A percentile compares a stretch with the other conserved stretches of the same genome.
phyloP scores from a whole-genome alignment of 768 basidiomycete genomes.

The Mycena vitilis region DNA sequence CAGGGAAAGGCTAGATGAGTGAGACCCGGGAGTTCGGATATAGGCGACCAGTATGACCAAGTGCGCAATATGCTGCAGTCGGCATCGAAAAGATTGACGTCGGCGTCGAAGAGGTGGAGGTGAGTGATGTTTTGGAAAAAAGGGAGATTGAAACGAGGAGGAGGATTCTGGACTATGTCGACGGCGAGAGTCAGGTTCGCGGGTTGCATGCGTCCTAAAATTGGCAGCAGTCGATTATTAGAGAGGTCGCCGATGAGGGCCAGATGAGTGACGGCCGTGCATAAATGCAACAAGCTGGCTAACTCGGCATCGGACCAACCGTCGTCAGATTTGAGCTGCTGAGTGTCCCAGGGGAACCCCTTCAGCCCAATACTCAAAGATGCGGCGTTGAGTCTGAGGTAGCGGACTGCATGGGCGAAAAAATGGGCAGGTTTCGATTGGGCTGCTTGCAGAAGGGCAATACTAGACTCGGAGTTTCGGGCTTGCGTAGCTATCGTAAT shows the following conservation, averaged over 20 bases:
- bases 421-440: background rate
- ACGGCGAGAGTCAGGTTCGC: background rate
- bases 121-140: background rate
- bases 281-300: background rate
- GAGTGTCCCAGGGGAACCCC: background rate
- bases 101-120: slow-evolving; percentile 3
- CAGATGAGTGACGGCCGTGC: background rate
- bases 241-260: slow-evolving; percentile 3
- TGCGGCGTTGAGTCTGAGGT: background rate
- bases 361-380: background rate
- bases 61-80: background rate
- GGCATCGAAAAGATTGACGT: slow-evolving; percentile 5
- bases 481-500: background rate
- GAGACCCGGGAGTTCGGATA: background rate
- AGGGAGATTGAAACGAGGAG: background rate
- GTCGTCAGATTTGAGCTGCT: background rate
- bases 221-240: background rate
- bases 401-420: background rate
- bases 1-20: background rate
- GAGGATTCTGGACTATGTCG: background rate
- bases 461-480: background rate
- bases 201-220: background rate
- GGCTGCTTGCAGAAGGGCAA: background rate
- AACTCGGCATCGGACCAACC: slow-evolving; percentile 9
- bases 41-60: slow-evolving; percentile 5